A percentile compares a stretch with the other conserved stretches of the same genome.
Conservation (phyloP, 768 basidiomycete species). For the Russula sp. region DNA sequence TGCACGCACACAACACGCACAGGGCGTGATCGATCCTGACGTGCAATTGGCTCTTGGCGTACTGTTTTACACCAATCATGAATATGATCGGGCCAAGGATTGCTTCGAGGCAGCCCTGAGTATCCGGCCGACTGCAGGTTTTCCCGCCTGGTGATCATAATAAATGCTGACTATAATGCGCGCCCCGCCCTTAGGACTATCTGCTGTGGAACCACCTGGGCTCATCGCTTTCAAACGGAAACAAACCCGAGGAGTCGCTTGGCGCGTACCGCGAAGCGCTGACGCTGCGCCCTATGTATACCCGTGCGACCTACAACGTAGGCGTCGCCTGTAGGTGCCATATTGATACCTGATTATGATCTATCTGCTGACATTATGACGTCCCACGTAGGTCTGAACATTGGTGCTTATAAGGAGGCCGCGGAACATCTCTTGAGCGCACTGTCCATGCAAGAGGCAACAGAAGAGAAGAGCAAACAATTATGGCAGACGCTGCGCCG, state of each 20-base stretch:
- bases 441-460: constrained; percentile 67
- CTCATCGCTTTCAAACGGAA: constrained; percentile 90
- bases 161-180: neutral
- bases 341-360: neutral
- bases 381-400: constrained; percentile 72
- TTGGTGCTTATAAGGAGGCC: constrained; percentile 91
- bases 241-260: constrained; percentile 88
- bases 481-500: constrained; percentile 88
- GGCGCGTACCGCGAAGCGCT: constrained; percentile 88
- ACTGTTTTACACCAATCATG: constrained; percentile 80
- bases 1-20: constrained; percentile 74
- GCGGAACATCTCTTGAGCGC: constrained; percentile 93
- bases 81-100: constrained; percentile 87
- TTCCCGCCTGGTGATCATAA: neutral
- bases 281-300: constrained; percentile 88
- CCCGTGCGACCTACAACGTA: constrained; percentile 95
- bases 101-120: constrained; percentile 89
- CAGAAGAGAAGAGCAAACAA: constrained; percentile 69
- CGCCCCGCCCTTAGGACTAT: constrained; percentile 58
- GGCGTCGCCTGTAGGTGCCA: constrained; percentile 85
- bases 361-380: constrained; percentile 3
- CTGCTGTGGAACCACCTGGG: constrained; percentile 94
- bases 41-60: constrained; percentile 92
- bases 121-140: constrained; percentile 60
- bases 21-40: constrained; percentile 74